Evolutionary conservation across 345 rosid genomes (phyloP), one percentile per base, ranked within the genome.

Genomic region (Corymbia maculata): DNA sequence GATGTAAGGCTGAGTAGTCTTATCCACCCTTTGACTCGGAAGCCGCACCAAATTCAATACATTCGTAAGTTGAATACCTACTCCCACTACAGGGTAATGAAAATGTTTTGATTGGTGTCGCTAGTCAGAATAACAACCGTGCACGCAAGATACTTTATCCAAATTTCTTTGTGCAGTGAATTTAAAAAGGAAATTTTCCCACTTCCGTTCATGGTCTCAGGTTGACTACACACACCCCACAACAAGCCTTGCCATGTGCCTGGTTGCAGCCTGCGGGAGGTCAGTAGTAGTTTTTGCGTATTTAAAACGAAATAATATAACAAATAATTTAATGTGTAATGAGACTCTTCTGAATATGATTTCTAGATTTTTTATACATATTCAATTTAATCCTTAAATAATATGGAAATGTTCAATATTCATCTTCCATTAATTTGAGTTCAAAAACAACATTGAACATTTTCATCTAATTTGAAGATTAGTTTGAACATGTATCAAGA

Each of bases 281-380:
- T 22, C 64, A 57, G 26, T 0, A 57, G 64, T 22, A 57, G 11
- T 9, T 22, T 57, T 22, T 57, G 64, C 28, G 28, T 57, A 57
- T 57, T 22, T 57, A 8, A 52, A 52, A 52, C 49, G 49, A 47
- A 47, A 47, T 8, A 47, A 47, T 47, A 8, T 6, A 6, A 47
- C 8, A 47, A 47, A 47, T 47, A 6, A 4, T 47, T 47, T 6
- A 36, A 47, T 47, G 49, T 47, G 49, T 47, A 8, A 47, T 47
- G 49, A 6, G 49, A 47, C 8, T 47, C 49, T 47, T 47, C 49
- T 61, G 0, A 12, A 0, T 28, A 1, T 3, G 32, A 1, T 28
- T 15, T 8, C 32, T 2, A n/a, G 0, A 6, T 13, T 61, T 61
- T 61, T 61, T 15, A 2, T 28, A 61, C 3, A 6, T 12, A n/a